phyloP scores from a whole-genome alignment of 140 eudicot genomes.

The Oenanthe javanica region DNA sequence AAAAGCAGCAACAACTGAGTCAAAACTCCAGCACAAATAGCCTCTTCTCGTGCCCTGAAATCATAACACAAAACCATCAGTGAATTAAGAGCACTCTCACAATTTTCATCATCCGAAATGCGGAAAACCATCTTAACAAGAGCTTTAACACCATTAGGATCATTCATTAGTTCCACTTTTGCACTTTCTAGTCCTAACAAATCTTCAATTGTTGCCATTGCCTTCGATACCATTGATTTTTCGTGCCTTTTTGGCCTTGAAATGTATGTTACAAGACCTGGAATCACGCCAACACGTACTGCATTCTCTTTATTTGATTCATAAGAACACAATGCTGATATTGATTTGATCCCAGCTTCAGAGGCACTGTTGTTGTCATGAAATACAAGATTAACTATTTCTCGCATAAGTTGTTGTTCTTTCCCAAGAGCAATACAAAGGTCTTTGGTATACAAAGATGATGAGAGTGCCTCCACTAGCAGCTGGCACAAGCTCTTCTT shows the following conservation, averaged over 20 bases:
- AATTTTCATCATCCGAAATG: conserved; percentile 28
- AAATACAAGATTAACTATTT: conserved; percentile 7
- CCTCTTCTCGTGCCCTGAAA: conserved; percentile 26
- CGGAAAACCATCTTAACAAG: conserved; percentile 41
- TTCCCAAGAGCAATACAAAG: conserved; percentile 12
- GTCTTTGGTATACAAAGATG: conserved; percentile 15
- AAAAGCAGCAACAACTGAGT: conserved; percentile 36
- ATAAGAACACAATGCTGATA: conserved; percentile 14
- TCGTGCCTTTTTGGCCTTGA: conserved; percentile 2
- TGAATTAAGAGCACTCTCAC: conserved; percentile 34
- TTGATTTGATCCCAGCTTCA: conserved; percentile 20
- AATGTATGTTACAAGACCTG: conserved; percentile 15
- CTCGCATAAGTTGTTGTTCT: neutral
- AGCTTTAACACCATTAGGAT: conserved; percentile 20
- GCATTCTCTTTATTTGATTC: conserved; percentile 22
- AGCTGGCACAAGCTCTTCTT: conserved; percentile 28
- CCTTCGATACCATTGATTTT: conserved; percentile 11
- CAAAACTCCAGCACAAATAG: conserved; percentile 25
- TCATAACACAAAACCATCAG: conserved; percentile 26
- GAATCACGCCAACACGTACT: conserved; percentile 17
- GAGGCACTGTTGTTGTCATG: conserved; percentile 8
- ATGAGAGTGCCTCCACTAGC: conserved; percentile 21
- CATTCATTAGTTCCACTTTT: conserved; percentile 12
- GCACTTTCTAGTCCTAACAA: conserved; percentile 22
- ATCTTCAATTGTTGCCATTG: conserved; percentile 16